Evolutionary conservation across 768 basidiomycete genomes (phyloP).

Genomic region (Mycena vulgaris): DNA sequence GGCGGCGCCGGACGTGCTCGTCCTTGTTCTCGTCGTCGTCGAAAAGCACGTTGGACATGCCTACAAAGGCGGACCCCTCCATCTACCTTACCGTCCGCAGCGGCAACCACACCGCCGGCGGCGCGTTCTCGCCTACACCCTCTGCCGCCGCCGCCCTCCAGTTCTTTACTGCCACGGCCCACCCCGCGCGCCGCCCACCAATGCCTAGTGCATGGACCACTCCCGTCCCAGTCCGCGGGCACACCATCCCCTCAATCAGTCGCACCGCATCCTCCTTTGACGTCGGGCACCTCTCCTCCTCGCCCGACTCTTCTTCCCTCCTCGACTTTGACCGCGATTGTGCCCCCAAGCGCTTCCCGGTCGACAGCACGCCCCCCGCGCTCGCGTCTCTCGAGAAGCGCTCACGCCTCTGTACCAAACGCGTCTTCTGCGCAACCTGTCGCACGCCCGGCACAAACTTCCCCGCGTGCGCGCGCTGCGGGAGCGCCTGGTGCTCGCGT

Average conservation of each 20-base stretch:
- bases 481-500: constrained; percentile 34
- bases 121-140: constrained; percentile 58
- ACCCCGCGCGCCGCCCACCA: constrained; percentile 36
- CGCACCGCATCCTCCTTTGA: constrained; percentile 54
- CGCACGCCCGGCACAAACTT: constrained; percentile 53
- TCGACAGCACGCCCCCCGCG: constrained; percentile 38
- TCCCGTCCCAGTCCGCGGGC: constrained; percentile 38
- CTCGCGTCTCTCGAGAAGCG: constrained; percentile 51
- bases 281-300: constrained; percentile 30
- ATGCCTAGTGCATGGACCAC: constrained; percentile 21
- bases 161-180: constrained; percentile 50
- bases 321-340: constrained; percentile 34
- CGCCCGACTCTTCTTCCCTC: constrained; percentile 42
- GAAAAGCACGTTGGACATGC: constrained; percentile 41
- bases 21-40: constrained; percentile 47
- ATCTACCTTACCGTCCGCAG: constrained; percentile 43
- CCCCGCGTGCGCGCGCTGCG: constrained; percentile 57
- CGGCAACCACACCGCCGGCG: constrained; percentile 47
- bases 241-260: constrained; percentile 53
- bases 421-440: constrained; percentile 52
- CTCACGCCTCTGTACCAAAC: constrained; percentile 50
- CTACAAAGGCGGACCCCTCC: constrained; percentile 39
- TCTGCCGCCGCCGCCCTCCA: constrained; percentile 51
- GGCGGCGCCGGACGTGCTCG: constrained; percentile 14
- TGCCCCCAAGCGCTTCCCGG: background rate